Base-by-base conservation (phyloP, 257 asterid species). In the Sherardia arvensis region DNA sequence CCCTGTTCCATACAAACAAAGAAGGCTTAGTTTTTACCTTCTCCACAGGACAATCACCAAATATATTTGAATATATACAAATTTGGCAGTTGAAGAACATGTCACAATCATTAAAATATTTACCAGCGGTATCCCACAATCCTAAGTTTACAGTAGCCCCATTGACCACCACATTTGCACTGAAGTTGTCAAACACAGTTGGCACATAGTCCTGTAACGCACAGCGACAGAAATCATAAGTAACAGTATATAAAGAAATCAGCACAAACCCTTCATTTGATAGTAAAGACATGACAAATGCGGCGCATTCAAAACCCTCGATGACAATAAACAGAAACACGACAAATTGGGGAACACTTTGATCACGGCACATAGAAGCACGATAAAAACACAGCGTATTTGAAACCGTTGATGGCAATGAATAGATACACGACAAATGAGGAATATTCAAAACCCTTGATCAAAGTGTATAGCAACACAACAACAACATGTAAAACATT, bases 131-230 rank as follows among this genome's bases (percentile, higher is more conserved):
- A 75, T 81, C 86, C 86, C 86, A 81, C 72, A 80, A 68, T 70
- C 85, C 85, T 66, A 80, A 77, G 61, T 80, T 80, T 38, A 80
- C 80, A 6, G 85, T 80, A 64, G 73, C 66, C 62, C 85, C 85
- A 72, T 80, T 77, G 71, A 80, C 85, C 34, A 80, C 85, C 69
- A 80, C 85, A 53, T 80, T 80, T 64, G 85, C 85, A 74, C 85
- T 80, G 83, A 80, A 80, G 67, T 81, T 81, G 71, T 81, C 86
- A 61, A 81, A 81, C 21, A 80, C 85, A 4, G 85, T 80, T 48
- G 86, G 86, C 71, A 81, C 86, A 57, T 81, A 81, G 66, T 81
- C 98, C 96, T 91, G 93, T 79, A 70, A 25, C 72, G 69, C 61
- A 64, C 66, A 7, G 66, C 55, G 43, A 69, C 32, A 25, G 32